Percentiles rank a stretch among this genome's conserved stretches.
Evolutionary conservation across 495 filamentous ascomycete genomes (phyloP).

Genomic region (Podospora anserina): DNA sequence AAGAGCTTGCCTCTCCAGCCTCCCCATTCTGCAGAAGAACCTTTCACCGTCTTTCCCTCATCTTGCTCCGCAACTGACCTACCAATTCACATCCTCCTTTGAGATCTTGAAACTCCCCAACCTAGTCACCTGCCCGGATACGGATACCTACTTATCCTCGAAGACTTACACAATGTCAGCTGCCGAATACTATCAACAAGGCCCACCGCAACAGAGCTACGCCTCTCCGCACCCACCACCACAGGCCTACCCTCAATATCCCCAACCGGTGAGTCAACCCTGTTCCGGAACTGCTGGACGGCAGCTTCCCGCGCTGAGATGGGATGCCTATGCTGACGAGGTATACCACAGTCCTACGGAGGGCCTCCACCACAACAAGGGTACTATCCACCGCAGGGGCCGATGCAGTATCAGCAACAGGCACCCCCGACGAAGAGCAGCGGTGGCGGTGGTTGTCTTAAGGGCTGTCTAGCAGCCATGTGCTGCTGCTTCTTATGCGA

Average conservation of each 20-base stretch:
- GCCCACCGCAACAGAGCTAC: conserved; percentile 14
- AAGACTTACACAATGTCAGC: conserved; percentile 28
- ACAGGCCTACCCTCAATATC: conserved; percentile 31
- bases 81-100: not conserved
- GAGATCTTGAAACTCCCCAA: not conserved
- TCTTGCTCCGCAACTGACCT: not conserved
- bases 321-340: not conserved
- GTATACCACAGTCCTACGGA: conserved; percentile 20
- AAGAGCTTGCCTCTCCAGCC: not conserved
- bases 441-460: conserved; percentile 59
- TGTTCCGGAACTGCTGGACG: not conserved
- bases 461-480: conserved; percentile 62
- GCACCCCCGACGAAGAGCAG: conserved; percentile 50
- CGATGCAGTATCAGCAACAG: conserved; percentile 57
- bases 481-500: conserved; percentile 80
- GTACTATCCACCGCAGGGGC: conserved; percentile 32
- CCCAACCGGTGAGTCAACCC: conserved; percentile 27
- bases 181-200: conserved; percentile 35
- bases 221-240: conserved; percentile 1
- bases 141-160: no score
- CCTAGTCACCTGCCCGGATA: no score
- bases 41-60: not conserved
- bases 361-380: conserved; percentile 24
- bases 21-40: not conserved
- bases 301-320: not conserved